Evolutionary conservation across 176 grass and related monocot species (phyloP), one percentile per base, ranked within the genome.

Genomic region (Ensete ventricosum): DNA sequence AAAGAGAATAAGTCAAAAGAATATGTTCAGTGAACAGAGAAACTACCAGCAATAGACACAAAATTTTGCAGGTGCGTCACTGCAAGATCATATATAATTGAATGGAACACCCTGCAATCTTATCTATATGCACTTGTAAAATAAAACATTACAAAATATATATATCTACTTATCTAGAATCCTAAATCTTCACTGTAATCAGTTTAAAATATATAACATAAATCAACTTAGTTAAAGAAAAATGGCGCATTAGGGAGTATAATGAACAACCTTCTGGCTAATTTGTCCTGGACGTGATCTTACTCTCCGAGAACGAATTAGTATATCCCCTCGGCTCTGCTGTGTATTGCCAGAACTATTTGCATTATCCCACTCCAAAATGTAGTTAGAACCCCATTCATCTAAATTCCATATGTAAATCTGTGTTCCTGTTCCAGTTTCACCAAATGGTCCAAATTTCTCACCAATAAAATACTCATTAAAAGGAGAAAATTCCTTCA

Each of bases 351-450:
- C 58, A 69, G 67, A 71, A 64, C 48, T 21, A 48, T 75, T 90
- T 50, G 77, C 86, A 59, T 84, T 81, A 79, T 69, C 77, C 92
- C 92, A 96, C 26, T 92, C 89, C 75, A 96, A 73, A 72, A 77
- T 89, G 54, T 82, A 89, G 72, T 96, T 50, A 59, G 79, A 76
- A 64, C 92, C 92, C 92, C 92, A 92, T 82, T 69, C 87, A 78
- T 96, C 89, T 76, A 96, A 83, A 88, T 96, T 92, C 92, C 92
- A 96, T 73, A 96, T 89, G 53, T 88, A 96, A 53, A 96, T 85
- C 51, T 92, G 92, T 62, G 92, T 89, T 64, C 92, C 87, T 27
- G 87, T 89, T 70, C 86, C 76, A 13, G 65, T 67, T 72, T 85
- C 86, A 78, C 92, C 89, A 87, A 96, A 96, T 53, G 78, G 54